These are phyloP conservation scores for Talaromyces ruber DNA, from an alignment of 495 filamentous ascomycete genomes.

Conservation along the genomic window DNA sequence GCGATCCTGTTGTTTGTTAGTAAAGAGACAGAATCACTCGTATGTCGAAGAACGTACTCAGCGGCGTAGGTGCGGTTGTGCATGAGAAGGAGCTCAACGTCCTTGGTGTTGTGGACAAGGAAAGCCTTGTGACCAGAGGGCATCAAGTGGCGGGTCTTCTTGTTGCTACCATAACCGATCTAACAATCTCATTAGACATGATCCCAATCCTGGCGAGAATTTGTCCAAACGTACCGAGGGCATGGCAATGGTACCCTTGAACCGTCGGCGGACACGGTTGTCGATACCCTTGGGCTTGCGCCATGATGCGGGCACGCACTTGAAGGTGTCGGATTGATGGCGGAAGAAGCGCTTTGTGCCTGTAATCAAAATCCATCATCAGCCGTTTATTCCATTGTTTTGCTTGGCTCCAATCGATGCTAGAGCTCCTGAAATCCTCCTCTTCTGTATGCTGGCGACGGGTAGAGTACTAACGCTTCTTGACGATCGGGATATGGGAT, in stretches of 20 bases:
- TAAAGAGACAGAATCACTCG: not conserved
- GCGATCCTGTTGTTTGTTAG: constrained; percentile 60
- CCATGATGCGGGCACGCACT: constrained; percentile 77
- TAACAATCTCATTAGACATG: constrained; percentile 26
- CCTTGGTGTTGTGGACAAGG: constrained; percentile 90
- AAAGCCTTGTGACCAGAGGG: constrained; percentile 99
- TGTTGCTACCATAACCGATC: constrained; percentile 98
- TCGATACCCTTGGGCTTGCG: constrained; percentile 99
- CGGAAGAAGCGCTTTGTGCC: constrained; percentile 86
- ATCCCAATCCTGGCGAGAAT: not conserved
- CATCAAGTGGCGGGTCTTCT: constrained; percentile 97
- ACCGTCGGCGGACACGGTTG: constrained; percentile 80
- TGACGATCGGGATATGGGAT: constrained; percentile 98
- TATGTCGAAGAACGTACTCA: constrained; percentile 58
- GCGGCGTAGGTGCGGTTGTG: constrained; percentile 98
- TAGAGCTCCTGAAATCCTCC: not conserved
- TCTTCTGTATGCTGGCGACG: not conserved
- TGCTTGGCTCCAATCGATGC: constrained; percentile 5
- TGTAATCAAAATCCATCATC: constrained; percentile 27
- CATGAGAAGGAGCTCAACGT: constrained; percentile 97
- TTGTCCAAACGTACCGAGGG: constrained; percentile 70
- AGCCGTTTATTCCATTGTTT: constrained; percentile 12
- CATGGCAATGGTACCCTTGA: constrained; percentile 93
- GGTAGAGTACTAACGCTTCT: constrained; percentile 78
- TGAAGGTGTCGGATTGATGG: constrained; percentile 96